Evolutionary conservation across 768 basidiomycete species (phyloP), one percentile per base, ranked within the genome.

Genomic region (Chalciporus pseudorubinellus): DNA sequence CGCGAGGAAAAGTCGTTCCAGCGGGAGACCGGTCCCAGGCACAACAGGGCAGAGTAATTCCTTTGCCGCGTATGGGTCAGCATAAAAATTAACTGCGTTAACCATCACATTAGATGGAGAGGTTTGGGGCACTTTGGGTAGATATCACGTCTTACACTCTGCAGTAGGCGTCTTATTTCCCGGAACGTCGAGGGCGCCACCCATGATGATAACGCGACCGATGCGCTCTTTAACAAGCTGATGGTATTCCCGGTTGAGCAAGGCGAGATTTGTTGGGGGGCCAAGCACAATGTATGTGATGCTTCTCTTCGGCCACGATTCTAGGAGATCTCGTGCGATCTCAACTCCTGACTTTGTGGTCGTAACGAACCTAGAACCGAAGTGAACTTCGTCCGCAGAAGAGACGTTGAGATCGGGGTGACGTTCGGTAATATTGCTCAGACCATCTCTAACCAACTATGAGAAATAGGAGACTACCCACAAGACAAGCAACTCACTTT

Each of bases 171-270:
- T 82, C 0, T 85, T 87, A 59, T 95, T 98, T 3, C 94, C 94
- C 0, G 94, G 92, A 28, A 92, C 89, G 57, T 95, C 92, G 20
- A 98, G 66, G 2, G 92, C 88, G 13, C 92, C 94, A n/a, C 94
- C 94, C 92, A 98, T 95, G 65, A 84, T 85, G 19, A 94, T 71
- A 8, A 98, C 72, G n/a, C 84, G 78, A 5, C 84, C 89, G 24
- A 92, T 79, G 39, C 80, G 80, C 12, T 77, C 68, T 8, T 70
- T 69, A 26, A 93, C 73, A 11, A 77, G 70, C 31, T 72, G 63
- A 10, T 78, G 75, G 57, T 90, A 77, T 39, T 73, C 59, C 7
- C 76, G 77, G 65, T 89, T 71, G 52, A 89, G 74, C 29, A 73
- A 70, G 1, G 91, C 90, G 28, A 98, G 75, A 60, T 87, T 92